phyloP scores from a whole-genome alignment of 768 basidiomycete species.

The Glaciozyma antarctica region DNA sequence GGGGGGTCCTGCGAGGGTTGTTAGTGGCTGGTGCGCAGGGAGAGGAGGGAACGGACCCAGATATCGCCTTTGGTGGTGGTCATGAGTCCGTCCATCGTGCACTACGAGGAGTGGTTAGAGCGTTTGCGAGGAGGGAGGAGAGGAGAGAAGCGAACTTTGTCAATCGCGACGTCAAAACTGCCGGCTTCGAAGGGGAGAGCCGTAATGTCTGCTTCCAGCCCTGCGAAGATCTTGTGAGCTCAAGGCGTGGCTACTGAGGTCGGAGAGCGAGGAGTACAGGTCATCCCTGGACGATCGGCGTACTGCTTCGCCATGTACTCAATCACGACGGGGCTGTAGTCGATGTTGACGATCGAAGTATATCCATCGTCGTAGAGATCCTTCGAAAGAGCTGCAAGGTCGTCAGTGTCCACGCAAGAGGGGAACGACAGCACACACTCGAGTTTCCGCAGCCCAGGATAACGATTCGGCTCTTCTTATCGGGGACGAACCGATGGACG shows the following conservation, averaged over 20 bases:
- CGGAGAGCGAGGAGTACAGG: conserved; percentile 42
- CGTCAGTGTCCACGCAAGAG: no score
- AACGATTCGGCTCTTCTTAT: conserved; percentile 51
- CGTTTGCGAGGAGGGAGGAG: no score
- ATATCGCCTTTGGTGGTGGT: conserved; percentile 72
- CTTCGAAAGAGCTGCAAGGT: no score
- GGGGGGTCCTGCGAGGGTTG: conserved; percentile 51
- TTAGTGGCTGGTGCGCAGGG: not conserved
- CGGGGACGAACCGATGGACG: conserved; percentile 55
- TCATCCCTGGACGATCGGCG: conserved; percentile 54
- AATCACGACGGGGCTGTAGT: conserved; percentile 70
- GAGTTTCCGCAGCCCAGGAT: conserved; percentile 75
- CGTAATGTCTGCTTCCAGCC: conserved; percentile 73
- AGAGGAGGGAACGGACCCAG: conserved; percentile 40
- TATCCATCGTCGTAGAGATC: conserved; percentile 86
- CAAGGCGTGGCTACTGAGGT: not conserved
- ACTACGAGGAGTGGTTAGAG: conserved; percentile 33
- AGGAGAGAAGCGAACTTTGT: conserved; percentile 46
- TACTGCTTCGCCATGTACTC: conserved; percentile 59
- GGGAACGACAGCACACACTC: conserved; percentile 30
- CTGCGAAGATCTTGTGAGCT: not conserved
- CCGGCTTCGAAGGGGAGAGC: conserved; percentile 52
- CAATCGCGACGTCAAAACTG: conserved; percentile 68
- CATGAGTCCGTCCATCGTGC: conserved; percentile 77
- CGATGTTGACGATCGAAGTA: conserved; percentile 65